These are phyloP conservation scores for Fomitiporia mediterranea DNA, from an alignment of 1,284 basidiomycete genomes.

Conservation along the genomic window DNA sequence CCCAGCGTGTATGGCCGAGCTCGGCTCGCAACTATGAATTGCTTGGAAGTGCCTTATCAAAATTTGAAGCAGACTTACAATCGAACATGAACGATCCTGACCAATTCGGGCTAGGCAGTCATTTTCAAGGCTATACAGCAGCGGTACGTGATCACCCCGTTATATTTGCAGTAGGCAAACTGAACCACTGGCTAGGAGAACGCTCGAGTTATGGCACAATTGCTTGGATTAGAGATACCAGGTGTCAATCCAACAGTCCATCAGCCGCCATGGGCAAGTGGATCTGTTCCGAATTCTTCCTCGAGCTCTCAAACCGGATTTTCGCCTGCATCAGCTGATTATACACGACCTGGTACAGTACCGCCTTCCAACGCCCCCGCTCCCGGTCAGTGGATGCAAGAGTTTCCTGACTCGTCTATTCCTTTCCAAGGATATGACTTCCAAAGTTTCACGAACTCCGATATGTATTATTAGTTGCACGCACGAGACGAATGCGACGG, in stretches of 20 bases:
- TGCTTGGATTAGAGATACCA: slow-evolving; percentile 17
- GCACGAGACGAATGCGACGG: no score
- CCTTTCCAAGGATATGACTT: slow-evolving; percentile 18
- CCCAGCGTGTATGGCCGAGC: slow-evolving; percentile 59
- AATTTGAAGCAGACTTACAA: slow-evolving; percentile 40
- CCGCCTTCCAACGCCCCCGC: not conserved
- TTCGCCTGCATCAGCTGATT: not conserved
- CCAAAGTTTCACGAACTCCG: slow-evolving; percentile 17
- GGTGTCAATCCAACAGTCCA: not conserved
- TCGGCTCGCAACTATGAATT: slow-evolving; percentile 67
- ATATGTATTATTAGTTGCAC: slow-evolving; percentile 7
- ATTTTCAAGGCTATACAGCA: not conserved
- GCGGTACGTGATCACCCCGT: not conserved
- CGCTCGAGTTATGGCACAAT: slow-evolving; percentile 12
- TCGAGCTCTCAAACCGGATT: not conserved
- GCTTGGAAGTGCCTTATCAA: slow-evolving; percentile 62
- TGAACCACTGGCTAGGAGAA: no score
- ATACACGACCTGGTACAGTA: not conserved
- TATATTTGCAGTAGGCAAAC: slow-evolving; percentile 3
- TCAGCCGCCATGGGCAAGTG: not conserved
- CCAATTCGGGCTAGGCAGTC: not conserved
- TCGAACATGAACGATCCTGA: not conserved
- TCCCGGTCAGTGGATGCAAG: not conserved
- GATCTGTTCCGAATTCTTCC: not conserved
- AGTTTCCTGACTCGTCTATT: not conserved